A percentile compares a stretch with the other conserved stretches of the same genome.
Evolutionary conservation across 2,329 filamentous ascomycete genomes (phyloP).

Genomic region (Aureobasidium melanogenum): DNA sequence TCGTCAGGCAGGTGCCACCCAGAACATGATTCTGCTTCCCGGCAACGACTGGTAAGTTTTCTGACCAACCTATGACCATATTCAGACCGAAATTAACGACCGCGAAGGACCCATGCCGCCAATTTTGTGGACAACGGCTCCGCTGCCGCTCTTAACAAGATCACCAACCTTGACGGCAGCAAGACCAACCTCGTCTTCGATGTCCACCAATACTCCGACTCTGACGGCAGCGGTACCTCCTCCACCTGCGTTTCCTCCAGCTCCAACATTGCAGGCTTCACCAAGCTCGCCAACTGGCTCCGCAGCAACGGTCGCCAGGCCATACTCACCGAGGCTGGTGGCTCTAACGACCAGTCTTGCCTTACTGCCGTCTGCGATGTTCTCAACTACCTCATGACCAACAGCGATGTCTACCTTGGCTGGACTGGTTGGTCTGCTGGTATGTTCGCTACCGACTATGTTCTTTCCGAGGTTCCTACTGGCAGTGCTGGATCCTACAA

Average conservation of each 20-base stretch:
- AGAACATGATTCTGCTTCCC: slow-evolving; percentile 55
- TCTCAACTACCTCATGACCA: slow-evolving; percentile 24
- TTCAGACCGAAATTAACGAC: background rate
- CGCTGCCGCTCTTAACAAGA: slow-evolving; percentile 19
- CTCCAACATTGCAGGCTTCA: slow-evolving; percentile 24
- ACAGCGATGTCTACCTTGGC: slow-evolving; percentile 24
- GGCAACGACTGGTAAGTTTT: slow-evolving; percentile 40
- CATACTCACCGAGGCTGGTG: slow-evolving; percentile 34
- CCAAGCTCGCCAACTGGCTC: slow-evolving; percentile 29
- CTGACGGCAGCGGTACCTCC: slow-evolving; percentile 30
- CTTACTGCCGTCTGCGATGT: slow-evolving; percentile 26
- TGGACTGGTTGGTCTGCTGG: slow-evolving; percentile 28
- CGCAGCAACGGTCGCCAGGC: slow-evolving; percentile 29
- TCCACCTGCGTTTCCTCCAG: slow-evolving; percentile 26
- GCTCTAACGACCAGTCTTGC: slow-evolving; percentile 26
- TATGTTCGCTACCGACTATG: slow-evolving; percentile 22
- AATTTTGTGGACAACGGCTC: slow-evolving; percentile 18
- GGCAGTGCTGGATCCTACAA: slow-evolving; percentile 18
- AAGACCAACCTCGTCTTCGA: slow-evolving; percentile 30
- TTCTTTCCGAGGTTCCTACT: slow-evolving; percentile 22
- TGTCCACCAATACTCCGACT: slow-evolving; percentile 35
- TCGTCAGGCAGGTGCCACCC: slow-evolving; percentile 52
- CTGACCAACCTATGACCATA: background rate
- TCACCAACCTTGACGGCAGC: slow-evolving; percentile 24
- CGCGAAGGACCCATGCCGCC: background rate